phyloP scores from a whole-genome alignment of 2,329 filamentous ascomycete species.

The Beauveria bassiana region DNA sequence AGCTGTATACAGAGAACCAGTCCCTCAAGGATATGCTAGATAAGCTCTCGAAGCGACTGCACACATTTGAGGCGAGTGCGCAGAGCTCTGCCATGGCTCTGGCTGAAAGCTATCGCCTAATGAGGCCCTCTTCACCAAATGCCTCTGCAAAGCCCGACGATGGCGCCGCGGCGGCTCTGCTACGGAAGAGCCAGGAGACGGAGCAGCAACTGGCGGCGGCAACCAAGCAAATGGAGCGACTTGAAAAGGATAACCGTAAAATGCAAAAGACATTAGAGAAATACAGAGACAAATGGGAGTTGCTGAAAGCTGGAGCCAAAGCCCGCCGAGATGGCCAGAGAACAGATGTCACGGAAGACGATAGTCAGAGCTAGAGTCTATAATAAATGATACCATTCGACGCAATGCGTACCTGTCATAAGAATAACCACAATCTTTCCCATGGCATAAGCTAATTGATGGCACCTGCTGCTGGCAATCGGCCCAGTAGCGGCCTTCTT shows the following conservation, averaged over 20 bases:
- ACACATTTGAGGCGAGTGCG: conserved; percentile 86
- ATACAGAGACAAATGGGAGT: conserved; percentile 55
- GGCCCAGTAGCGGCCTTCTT: neutral
- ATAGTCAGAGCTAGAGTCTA: conserved; percentile 1
- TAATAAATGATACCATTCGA: neutral
- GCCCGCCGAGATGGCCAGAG: conserved; percentile 31
- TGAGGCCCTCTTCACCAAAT: conserved; percentile 48
- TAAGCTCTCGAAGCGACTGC: conserved; percentile 77
- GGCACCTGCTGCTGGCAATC: neutral
- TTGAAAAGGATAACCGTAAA: conserved; percentile 55
- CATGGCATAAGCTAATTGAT: neutral
- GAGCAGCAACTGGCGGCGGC: conserved; percentile 56
- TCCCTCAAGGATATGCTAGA: conserved; percentile 80
- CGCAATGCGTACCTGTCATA: no score
- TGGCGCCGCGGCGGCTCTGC: conserved; percentile 26
- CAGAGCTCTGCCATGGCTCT: conserved; percentile 81
- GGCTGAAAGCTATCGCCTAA: conserved; percentile 69
- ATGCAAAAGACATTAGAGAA: conserved; percentile 48
- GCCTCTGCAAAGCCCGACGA: conserved; percentile 20
- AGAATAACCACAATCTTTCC: no score
- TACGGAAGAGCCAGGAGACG: conserved; percentile 51
- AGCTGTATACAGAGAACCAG: conserved; percentile 81
- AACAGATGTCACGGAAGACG: conserved; percentile 1
- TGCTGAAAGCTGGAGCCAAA: conserved; percentile 53
- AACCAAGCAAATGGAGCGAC: conserved; percentile 53